A percentile compares a stretch with the other conserved stretches of the same genome.
Conservation (phyloP, 2,329 filamentous ascomycete genomes). For the Paraphaeosphaeria sporulosa region DNA sequence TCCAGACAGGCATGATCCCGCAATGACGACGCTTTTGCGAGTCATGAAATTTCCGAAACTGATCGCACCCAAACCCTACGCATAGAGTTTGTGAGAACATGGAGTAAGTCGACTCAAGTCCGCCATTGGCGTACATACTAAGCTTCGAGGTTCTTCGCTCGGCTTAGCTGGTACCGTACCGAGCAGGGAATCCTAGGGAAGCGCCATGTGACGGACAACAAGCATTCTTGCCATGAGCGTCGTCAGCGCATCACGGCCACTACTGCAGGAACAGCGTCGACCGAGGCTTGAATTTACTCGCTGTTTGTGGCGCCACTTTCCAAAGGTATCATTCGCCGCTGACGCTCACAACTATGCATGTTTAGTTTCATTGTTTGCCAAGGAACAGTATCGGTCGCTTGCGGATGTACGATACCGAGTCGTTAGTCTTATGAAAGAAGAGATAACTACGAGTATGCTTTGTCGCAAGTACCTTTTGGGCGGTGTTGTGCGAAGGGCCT, state of each 20-base stretch:
- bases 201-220: conserved; percentile 2
- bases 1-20: conserved; percentile 2
- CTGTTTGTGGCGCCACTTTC: not conserved
- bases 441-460: not conserved
- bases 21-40: conserved; percentile 6
- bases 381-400: not conserved
- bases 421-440: not conserved
- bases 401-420: not conserved
- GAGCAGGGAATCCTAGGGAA: not conserved
- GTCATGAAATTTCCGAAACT: conserved; percentile 15
- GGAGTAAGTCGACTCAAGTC: not conserved
- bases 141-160: not conserved
- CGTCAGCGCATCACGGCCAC: conserved; percentile 16
- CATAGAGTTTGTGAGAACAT: not conserved
- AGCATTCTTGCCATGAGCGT: conserved; percentile 17
- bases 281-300: conserved; percentile 9
- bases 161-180: not conserved
- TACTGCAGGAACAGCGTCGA: conserved; percentile 17
- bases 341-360: not conserved
- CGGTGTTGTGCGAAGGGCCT: not conserved
- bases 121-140: not conserved
- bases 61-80: not conserved
- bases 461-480: not conserved
- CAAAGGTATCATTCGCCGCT: not conserved
- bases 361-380: conserved; percentile 1